These are phyloP conservation scores for Globisporangium spiculum DNA, from an alignment of 352 stramenopile genomes.

Conservation along the genomic window DNA sequence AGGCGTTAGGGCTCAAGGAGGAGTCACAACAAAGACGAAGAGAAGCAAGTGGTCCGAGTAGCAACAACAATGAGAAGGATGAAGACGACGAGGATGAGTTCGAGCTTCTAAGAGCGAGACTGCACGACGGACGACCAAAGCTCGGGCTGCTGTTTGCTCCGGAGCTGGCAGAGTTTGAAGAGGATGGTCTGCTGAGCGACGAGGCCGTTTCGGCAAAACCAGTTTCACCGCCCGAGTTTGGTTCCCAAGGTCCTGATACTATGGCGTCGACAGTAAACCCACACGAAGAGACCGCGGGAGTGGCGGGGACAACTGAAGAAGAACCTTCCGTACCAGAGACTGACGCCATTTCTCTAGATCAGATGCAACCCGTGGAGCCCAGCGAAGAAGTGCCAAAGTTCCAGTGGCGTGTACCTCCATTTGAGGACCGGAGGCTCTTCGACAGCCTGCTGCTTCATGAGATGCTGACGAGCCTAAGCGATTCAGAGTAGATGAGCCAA, in stretches of 20 bases:
- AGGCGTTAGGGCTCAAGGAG: conserved; percentile 23
- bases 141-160: conserved; percentile 26
- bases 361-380: background rate
- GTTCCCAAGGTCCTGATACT: background rate
- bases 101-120: background rate
- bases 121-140: conserved; percentile 2
- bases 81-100: conserved; percentile 8
- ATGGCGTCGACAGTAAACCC: background rate
- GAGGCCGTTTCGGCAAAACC: background rate
- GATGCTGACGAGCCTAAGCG: conserved; percentile 16
- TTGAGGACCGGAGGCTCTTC: conserved; percentile 18
- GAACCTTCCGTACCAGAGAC: background rate
- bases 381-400: background rate
- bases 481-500: background rate
- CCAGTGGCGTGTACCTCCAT: conserved; percentile 27
- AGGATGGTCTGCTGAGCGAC: conserved; percentile 34
- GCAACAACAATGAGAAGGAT: conserved; percentile 21
- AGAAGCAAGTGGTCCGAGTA: conserved; percentile 12
- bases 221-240: background rate
- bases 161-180: conserved; percentile 61
- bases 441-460: conserved; percentile 18
- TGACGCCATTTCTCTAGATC: background rate
- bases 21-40: conserved; percentile 6
- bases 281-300: background rate
- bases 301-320: background rate